Evolutionary conservation across 2,329 filamentous ascomycete species (phyloP).

Genomic region (Colletotrichum limetticola): DNA sequence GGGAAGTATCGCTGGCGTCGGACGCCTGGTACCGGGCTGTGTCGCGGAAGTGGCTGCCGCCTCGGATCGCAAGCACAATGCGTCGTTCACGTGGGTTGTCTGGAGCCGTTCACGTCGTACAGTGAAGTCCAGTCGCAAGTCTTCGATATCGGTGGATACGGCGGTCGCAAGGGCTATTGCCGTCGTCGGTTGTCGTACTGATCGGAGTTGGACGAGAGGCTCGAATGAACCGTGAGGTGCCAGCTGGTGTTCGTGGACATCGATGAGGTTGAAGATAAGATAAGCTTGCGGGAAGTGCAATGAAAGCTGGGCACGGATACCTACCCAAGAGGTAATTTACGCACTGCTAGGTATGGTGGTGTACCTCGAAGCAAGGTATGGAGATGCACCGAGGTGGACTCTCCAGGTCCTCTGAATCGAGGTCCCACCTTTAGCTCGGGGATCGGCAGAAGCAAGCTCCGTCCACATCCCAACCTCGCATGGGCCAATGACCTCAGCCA

Average conservation of each 20-base stretch:
- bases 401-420: not conserved
- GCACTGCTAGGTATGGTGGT: not conserved
- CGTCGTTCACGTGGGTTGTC: not conserved
- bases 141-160: not conserved
- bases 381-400: not conserved
- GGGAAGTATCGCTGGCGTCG: not conserved
- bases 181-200: not conserved
- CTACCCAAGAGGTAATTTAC: not conserved
- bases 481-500: slow-evolving; percentile 8
- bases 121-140: not conserved
- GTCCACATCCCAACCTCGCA: slow-evolving; percentile 3
- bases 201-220: not conserved
- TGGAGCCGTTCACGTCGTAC: not conserved
- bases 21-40: not conserved
- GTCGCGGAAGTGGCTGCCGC: not conserved
- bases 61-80: not conserved
- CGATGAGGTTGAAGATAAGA: not conserved
- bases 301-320: not conserved
- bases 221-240: not conserved
- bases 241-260: not conserved
- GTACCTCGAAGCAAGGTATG: not conserved
- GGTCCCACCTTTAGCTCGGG: slow-evolving; percentile 3
- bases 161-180: not conserved
- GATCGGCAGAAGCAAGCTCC: slow-evolving; percentile 34
- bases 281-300: not conserved